Percentiles rank a stretch among this genome's conserved stretches.
Evolutionary conservation across 768 basidiomycete species (phyloP).

Genomic region (Antrodiella citrinella): DNA sequence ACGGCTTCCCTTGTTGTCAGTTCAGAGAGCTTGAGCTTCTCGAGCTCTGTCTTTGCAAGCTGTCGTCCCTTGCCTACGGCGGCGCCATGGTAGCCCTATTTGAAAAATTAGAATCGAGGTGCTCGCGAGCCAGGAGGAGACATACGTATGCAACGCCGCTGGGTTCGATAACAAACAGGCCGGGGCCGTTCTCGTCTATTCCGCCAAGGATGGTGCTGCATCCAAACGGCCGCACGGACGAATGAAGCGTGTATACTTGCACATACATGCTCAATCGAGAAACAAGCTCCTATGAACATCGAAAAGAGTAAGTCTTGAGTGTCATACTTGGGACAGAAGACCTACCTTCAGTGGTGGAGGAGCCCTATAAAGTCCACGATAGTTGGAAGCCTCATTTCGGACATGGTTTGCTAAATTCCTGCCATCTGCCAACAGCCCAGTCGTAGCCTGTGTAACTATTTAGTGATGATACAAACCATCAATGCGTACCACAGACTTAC

Average conservation of each 20-base stretch:
- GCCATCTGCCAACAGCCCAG: conserved; percentile 90
- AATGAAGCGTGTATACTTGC: conserved; percentile 95
- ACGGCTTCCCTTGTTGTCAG: conserved; percentile 81
- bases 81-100: conserved; percentile 87
- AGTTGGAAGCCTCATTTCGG: conserved; percentile 71
- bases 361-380: conserved; percentile 64
- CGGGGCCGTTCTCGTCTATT: conserved; percentile 82
- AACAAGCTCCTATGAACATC: conserved; percentile 39
- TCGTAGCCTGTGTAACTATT: conserved; percentile 60
- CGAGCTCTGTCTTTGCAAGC: conserved; percentile 95
- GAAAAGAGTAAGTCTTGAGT: background rate
- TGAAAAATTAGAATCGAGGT: no score
- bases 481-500: conserved; percentile 37
- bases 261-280: conserved; percentile 85
- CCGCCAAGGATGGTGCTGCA: conserved; percentile 88
- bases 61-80: conserved; percentile 99
- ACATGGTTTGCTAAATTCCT: conserved; percentile 81
- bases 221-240: conserved; percentile 95
- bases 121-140: conserved; percentile 13
- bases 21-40: conserved; percentile 86
- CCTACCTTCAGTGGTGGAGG: conserved; percentile 75
- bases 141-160: conserved; percentile 86
- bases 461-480: background rate
- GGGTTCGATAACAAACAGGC: conserved; percentile 87
- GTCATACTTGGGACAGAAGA: background rate